Evolutionary conservation across 1,139 yeast genomes (phyloP), one percentile per base, ranked within the genome.

Genomic region (Candida tetrigidarum): DNA sequence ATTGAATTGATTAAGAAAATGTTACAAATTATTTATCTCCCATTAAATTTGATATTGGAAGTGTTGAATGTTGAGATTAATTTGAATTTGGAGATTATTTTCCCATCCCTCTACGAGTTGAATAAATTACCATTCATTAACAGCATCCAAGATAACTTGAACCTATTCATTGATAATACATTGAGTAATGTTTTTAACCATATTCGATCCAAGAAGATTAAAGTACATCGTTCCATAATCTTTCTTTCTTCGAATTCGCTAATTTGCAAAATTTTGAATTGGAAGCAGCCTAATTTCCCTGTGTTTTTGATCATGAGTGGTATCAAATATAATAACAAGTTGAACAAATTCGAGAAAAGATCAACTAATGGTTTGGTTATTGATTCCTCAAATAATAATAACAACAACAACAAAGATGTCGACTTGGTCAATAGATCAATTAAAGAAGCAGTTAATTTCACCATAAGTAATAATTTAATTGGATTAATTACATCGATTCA

Each of bases 251-350:
- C 90, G 41, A 91, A 91, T 63, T 87, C 97, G 26, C 80, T 84
- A 41, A 89, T 91, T 15, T 93, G 99, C 66, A 90, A 96, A 15
- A 87, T 90, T 41, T 72, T 93, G 55, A 93, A 93, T 64, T 93
- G 99, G 99, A 93, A 93, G 65, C 99, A 93, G 66, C 99, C 99
- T 4, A 93, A 92, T 64, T 93, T 87, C 66, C 97, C 99, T 0
- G 98, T 93, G 1, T 85, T 93, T 54, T 86, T 88, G 65, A 81
- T 84, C 43, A 81, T 92, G 80, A 85, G 82, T 56, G 89, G 90
- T 10, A 71, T 84, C 29, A 71, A 71, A 27, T 80, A 64, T 60
- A 67, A 71, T 50, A 53, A 51, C 47, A 37, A 53, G 2, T 50
- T 57, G 32, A 50, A 54, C 28, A 56, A 36, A 8, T 74, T 74